These are phyloP conservation scores for Yamadazyma blattariae DNA, from an alignment of 1,139 yeast species.

Conservation along the genomic window DNA sequence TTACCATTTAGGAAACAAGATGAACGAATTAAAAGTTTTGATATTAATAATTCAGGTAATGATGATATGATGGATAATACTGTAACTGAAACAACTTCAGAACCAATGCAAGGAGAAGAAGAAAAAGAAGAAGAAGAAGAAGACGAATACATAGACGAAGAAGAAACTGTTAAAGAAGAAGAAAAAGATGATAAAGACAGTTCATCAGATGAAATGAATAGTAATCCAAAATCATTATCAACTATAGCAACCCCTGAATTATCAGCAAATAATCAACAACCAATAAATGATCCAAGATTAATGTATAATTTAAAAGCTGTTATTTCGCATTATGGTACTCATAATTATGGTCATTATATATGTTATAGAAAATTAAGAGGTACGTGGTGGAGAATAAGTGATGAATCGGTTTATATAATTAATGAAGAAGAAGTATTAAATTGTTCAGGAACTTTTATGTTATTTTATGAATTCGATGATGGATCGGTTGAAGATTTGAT, in stretches of 20 bases:
- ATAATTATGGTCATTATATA: conserved; percentile 92
- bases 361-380: conserved; percentile 80
- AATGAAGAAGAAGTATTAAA: conserved; percentile 74
- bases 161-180: too few relatives aligned
- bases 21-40: conserved; percentile 12
- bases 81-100: not conserved
- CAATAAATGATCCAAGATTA: conserved; percentile 30
- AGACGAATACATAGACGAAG: too few relatives aligned
- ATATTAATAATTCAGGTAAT: not conserved
- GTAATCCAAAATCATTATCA: conserved; percentile 10
- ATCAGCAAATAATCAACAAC: not conserved
- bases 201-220: conserved; percentile 14
- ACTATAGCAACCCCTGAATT: conserved; percentile 14
- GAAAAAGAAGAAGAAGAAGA: conserved; percentile 13
- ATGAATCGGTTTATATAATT: conserved; percentile 80
- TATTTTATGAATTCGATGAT: conserved; percentile 69
- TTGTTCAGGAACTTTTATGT: conserved; percentile 88
- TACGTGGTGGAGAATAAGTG: conserved; percentile 93
- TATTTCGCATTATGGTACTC: conserved; percentile 90
- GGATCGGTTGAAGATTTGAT: conserved; percentile 34
- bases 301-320: conserved; percentile 76
- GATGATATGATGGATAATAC: too few relatives aligned
- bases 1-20: conserved; percentile 66
- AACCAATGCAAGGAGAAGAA: conserved; percentile 4
- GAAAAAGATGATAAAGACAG: conserved; percentile 9